Base-by-base conservation (phyloP, 2,329 filamentous ascomycete genomes). In the Colletotrichum sp. region DNA sequence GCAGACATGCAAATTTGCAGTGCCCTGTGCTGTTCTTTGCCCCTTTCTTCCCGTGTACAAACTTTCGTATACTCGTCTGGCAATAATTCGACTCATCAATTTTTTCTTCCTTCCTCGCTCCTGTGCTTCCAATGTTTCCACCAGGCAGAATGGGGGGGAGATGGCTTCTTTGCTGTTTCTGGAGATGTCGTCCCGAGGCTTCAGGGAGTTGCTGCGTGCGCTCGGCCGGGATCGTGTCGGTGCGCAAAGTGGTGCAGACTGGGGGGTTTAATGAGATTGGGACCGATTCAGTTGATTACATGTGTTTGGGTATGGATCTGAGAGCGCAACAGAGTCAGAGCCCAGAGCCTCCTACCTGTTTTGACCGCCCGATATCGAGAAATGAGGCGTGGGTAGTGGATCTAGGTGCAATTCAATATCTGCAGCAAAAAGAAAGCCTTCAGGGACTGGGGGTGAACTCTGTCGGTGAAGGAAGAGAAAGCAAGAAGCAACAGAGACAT, bases 221-320 rank as follows among this genome's bases (percentile, higher is more conserved):
- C 49, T 24, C n/a, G 62, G 16, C 72, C 62, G 69, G 69, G 52
- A 75, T 75, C 49, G 10, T 63, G 69, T 72, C 72, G 64, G 72
- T 67, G 72, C 72, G 55, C 52, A 24, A 32, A 60, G 26, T 32
- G 44, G 44, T 32, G 26, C 57, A 63, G 72, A 66, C 72, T 32
- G 69, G 60, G 64, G 72, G 67, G 36, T 66, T 55, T 52, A 70
- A 71, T 74, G 72, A 71, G 67, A 74, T 74, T 74, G 59, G 68
- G 24, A 36, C 67, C 60, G 44, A 65, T 65, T 34, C 67, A 65
- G 60, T 57, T 16, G n/a, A 52, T 44, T 75, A 30, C 66, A 44
- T 49, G 49, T 34, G 69, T 49, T 34, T 59, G 34, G 34, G 52
- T 24, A 60, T 21, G 60, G 49, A 75, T 71, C 67, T 64, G 59